phyloP scores from a whole-genome alignment of 306 rosid genomes.

The Quercus robur region DNA sequence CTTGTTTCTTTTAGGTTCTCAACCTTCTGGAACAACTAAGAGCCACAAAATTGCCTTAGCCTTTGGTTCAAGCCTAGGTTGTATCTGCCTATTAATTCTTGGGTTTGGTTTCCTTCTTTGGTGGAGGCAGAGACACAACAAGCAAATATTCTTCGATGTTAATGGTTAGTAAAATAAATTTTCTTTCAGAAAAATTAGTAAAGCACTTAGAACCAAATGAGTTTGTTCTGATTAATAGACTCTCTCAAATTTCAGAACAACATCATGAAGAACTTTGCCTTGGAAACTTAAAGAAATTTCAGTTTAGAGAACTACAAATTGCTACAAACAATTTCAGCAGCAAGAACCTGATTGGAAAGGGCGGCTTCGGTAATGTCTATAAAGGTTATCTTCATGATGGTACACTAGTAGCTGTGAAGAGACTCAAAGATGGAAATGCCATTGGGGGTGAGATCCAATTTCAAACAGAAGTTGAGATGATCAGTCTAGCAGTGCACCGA shows the following conservation, averaged over 20 bases:
- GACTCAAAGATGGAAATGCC: constrained; percentile 89
- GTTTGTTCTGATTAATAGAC: background rate
- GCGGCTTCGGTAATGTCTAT: constrained; percentile 95
- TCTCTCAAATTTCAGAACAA: constrained; percentile 52
- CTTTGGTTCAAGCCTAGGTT: constrained; percentile 79
- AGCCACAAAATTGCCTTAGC: constrained; percentile 76
- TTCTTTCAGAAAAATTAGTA: background rate
- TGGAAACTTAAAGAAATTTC: constrained; percentile 81
- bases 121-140: constrained; percentile 83
- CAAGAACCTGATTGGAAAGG: constrained; percentile 82
- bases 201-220: background rate
- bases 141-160: constrained; percentile 85
- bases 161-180: constrained; percentile 53
- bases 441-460: constrained; percentile 84
- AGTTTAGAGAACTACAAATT: constrained; percentile 83
- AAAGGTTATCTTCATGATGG: constrained; percentile 86
- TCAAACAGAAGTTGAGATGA: constrained; percentile 95
- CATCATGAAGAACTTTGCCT: constrained; percentile 71
- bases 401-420: constrained; percentile 74
- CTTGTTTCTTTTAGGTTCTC: constrained; percentile 43
- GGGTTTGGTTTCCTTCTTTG: constrained; percentile 83
- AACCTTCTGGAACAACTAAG: constrained; percentile 49
- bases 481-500: constrained; percentile 92
- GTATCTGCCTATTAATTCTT: constrained; percentile 62
- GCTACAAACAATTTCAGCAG: constrained; percentile 91